A percentile compares a stretch with the other conserved stretches of the same genome.
Evolutionary conservation across 108 stramenopile species (phyloP).

Genomic region (Chaetoceros tenuissimus): DNA sequence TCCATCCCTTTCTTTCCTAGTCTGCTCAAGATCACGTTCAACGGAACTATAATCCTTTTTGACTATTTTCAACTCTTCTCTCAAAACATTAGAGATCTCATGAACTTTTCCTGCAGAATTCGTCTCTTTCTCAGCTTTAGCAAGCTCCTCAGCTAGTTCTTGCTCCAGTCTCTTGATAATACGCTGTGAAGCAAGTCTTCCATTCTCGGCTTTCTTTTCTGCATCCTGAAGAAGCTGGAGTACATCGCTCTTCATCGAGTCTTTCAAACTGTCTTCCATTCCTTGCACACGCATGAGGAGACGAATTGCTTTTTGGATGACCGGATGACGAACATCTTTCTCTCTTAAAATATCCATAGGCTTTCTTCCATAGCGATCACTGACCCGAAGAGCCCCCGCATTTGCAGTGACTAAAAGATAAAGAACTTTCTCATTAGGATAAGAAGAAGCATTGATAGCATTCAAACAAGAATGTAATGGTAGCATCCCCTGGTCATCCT

Average conservation of each 20-base stretch:
- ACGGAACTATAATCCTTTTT: slow-evolving; percentile 14
- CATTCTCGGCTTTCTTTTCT: slow-evolving; percentile 34
- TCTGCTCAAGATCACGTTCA: slow-evolving; percentile 17
- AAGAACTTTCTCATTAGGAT: slow-evolving; percentile 30
- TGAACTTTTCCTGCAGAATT: slow-evolving; percentile 8
- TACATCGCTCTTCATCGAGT: too few species aligned
- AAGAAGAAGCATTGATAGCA: slow-evolving; percentile 34
- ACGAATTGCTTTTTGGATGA: too few species aligned
- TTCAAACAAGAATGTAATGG: slow-evolving; percentile 56
- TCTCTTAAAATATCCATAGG: slow-evolving; percentile 36
- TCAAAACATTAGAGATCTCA: slow-evolving; percentile 14
- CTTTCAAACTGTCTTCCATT: too few species aligned
- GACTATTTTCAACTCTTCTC: slow-evolving; percentile 13
- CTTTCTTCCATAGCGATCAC: slow-evolving; percentile 32
- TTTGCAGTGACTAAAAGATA: slow-evolving; percentile 29
- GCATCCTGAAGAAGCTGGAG: too few species aligned
- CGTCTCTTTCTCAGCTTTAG: slow-evolving; percentile 24
- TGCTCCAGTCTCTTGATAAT: slow-evolving; percentile 40
- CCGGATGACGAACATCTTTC: too few species aligned
- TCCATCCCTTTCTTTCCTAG: slow-evolving; percentile 27
- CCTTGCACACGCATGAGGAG: too few species aligned
- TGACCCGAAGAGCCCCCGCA: slow-evolving; percentile 30
- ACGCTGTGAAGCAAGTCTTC: slow-evolving; percentile 34
- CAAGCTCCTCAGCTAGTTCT: slow-evolving; percentile 22
- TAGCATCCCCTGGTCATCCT: slow-evolving; percentile 84